Base-by-base conservation (phyloP, 1,284 basidiomycete species). In the Ganoderma meredithae region DNA sequence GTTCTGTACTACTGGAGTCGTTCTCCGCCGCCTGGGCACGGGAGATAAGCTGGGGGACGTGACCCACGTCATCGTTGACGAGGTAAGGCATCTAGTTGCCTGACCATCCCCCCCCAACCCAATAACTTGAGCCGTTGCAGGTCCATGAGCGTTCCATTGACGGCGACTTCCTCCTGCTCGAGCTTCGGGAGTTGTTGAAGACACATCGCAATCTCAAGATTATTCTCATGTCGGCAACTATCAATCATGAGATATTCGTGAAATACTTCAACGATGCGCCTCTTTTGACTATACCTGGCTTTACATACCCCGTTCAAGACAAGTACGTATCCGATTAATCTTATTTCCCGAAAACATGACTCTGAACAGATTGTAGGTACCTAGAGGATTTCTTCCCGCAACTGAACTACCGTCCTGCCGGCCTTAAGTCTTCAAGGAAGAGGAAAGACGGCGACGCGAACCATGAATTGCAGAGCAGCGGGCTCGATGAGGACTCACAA, bases 1-100 rank as follows among this genome's bases (percentile, higher is more conserved):
- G 19, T 98, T 98, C 77, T 96, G 95, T 75, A 98, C 96, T 0
- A 98, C 95, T 3, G 97, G 96, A 82, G 93, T 98, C 47, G 87
- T 97, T 1, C 85, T 98, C 41, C 85, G 95, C 65, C 86, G 95
- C 15, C 81, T 98, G 8, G 88, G 89, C n/a, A 84, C 84, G 13
- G 95, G 95, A 60, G 89, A 94, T 49, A 87, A 86, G 64, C 81
- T 98, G 19, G 78, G 85, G 33, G 86, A 88, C 60, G 86, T 97
- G 60, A 93, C 92, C 7, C 96, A 98, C 80, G 85, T 98, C 40
- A 84, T 98, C 58, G 94, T 98, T 15, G 97, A 98, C 75, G 96
- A 98, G 84, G 95, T 94, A 70, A 49, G 77, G 19, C 64, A 39
- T 58, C n/a, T 40, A 3, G 43, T 41, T 1, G 40, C 13, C 39